phyloP scores from a whole-genome alignment of 1,284 basidiomycete genomes.

The Cutaneotrichosporon cyanovorans region DNA sequence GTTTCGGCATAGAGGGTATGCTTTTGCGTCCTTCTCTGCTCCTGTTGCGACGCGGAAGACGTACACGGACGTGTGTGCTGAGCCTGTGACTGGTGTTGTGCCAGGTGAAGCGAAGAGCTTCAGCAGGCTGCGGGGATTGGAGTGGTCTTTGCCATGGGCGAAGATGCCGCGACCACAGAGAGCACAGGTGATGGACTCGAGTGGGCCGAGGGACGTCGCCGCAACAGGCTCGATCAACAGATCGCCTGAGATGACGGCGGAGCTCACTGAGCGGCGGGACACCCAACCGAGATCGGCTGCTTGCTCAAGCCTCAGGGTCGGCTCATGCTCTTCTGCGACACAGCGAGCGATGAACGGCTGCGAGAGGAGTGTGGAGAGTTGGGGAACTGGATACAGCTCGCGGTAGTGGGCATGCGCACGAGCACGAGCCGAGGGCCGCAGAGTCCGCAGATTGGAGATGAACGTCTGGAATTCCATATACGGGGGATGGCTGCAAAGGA shows the following conservation, averaged over 20 bases:
- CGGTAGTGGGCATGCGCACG: slow-evolving; percentile 7
- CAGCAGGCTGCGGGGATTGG: slow-evolving; percentile 25
- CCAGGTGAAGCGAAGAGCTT: slow-evolving; percentile 34
- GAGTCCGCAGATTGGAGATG: slow-evolving; percentile 66
- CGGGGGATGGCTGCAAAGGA: slow-evolving; percentile 64
- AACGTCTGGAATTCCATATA: slow-evolving; percentile 83
- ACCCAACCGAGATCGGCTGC: slow-evolving; percentile 92
- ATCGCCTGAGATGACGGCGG: slow-evolving; percentile 80
- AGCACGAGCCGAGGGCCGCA: slow-evolving; percentile 50
- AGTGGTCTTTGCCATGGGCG: slow-evolving; percentile 50
- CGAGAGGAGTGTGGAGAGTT: slow-evolving; percentile 62
- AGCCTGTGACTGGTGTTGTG: background rate
- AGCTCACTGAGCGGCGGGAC: slow-evolving; percentile 72
- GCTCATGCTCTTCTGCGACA: slow-evolving; percentile 84
- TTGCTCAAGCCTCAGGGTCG: slow-evolving; percentile 83
- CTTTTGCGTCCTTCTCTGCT: slow-evolving; percentile 36
- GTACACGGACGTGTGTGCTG: slow-evolving; percentile 28
- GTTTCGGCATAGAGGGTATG: slow-evolving; percentile 66
- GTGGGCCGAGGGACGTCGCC: slow-evolving; percentile 22
- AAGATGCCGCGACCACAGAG: slow-evolving; percentile 59
- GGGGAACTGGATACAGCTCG: slow-evolving; percentile 50
- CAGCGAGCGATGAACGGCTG: slow-evolving; percentile 79
- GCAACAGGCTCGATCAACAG: slow-evolving; percentile 78
- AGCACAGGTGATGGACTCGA: slow-evolving; percentile 52
- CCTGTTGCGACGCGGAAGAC: slow-evolving; percentile 40